Evolutionary conservation across 2,329 filamentous ascomycete genomes (phyloP).

Genomic region (Colletotrichum horii): DNA sequence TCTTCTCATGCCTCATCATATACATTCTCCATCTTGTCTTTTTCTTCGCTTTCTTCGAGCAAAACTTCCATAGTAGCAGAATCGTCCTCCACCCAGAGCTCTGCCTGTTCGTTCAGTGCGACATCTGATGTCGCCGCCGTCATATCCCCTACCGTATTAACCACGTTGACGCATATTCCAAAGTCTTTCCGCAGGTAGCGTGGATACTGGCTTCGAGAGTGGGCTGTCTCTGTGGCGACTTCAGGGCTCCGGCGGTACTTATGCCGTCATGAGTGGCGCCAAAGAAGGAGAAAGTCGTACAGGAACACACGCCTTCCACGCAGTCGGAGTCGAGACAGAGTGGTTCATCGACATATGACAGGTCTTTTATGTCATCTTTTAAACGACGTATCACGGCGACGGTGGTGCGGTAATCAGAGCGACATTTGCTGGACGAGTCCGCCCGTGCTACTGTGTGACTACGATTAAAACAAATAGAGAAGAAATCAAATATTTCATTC

Average conservation of each 20-base stretch:
- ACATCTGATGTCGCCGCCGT: neutral
- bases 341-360: neutral
- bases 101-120: neutral
- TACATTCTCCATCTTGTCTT: neutral
- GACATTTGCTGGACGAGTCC: neutral
- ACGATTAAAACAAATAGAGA: neutral
- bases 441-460: neutral
- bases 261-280: neutral
- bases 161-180: neutral
- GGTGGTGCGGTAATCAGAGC: neutral
- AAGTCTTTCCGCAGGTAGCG: neutral
- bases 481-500: neutral
- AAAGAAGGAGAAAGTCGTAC: neutral
- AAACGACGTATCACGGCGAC: no score
- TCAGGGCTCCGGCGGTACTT: neutral
- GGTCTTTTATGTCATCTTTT: neutral
- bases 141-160: neutral
- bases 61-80: neutral
- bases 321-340: neutral
- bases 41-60: no score
- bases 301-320: neutral
- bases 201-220: fast-evolving
- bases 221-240: neutral
- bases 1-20: neutral
- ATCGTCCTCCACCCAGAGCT: neutral